Evolutionary conservation across 768 basidiomycete species (phyloP).

Genomic region (Hypholoma sublateritium): DNA sequence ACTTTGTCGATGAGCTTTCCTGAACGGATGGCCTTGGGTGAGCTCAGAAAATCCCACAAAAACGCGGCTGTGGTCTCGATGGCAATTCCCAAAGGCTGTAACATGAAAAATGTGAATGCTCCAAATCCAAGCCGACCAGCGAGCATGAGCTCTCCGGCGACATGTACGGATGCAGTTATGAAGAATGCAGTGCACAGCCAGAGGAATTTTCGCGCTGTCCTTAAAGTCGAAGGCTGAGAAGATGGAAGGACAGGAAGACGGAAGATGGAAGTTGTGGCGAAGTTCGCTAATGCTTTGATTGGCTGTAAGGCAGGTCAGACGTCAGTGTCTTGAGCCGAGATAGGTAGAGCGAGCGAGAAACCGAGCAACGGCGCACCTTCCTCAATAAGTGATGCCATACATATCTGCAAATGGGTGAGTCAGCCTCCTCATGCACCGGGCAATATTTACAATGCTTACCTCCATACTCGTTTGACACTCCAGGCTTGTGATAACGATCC

Average conservation of each 20-base stretch:
- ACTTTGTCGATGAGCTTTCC: neutral
- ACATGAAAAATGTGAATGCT: slow-evolving; percentile 31
- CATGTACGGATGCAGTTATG: slow-evolving; percentile 31
- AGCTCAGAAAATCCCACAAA: neutral
- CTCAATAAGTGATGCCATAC: slow-evolving; percentile 23
- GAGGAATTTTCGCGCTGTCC: neutral
- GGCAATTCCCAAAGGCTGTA: slow-evolving; percentile 32
- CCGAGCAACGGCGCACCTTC: slow-evolving; percentile 11
- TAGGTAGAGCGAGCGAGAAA: neutral
- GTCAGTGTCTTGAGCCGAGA: neutral
- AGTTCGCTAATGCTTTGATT: slow-evolving; percentile 7
- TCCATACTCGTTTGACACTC: slow-evolving; percentile 23
- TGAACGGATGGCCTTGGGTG: neutral
- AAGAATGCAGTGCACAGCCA: slow-evolving; percentile 27
- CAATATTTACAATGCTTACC: slow-evolving; percentile 10
- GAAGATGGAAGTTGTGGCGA: neutral
- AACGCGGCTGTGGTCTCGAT: slow-evolving; percentile 6
- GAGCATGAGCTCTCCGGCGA: slow-evolving; percentile 32
- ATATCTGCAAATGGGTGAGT: neutral
- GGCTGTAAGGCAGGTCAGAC: neutral
- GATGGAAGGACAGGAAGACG: neutral
- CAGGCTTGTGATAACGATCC: slow-evolving; percentile 19
- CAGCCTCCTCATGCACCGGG: neutral
- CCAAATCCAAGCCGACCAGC: slow-evolving; percentile 21
- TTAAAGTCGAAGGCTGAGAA: neutral